Evolutionary conservation across 192 early-diverging fungal genomes (phyloP).

Genomic region (Podila horticola): DNA sequence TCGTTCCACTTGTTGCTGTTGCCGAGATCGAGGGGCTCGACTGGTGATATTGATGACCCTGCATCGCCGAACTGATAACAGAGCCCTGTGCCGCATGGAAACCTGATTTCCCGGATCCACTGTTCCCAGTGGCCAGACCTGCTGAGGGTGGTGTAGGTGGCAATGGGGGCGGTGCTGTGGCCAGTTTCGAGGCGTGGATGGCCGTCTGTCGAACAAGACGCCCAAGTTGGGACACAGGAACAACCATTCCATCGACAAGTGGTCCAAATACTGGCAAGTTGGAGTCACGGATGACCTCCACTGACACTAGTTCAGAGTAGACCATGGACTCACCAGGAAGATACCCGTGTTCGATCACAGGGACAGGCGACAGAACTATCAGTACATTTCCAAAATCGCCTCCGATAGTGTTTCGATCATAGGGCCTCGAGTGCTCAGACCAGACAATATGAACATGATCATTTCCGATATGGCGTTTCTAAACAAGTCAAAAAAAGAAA

Average conservation of each 20-base stretch:
- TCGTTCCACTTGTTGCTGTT: neutral
- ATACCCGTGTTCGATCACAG: conserved; percentile 46
- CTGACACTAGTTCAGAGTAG: conserved; percentile 53
- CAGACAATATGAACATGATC: conserved; percentile 99
- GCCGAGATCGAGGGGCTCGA: conserved; percentile 3
- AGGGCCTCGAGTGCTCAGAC: conserved; percentile 94
- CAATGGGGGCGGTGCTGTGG: conserved; percentile 40
- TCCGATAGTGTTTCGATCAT: conserved; percentile 88
- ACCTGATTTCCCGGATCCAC: neutral
- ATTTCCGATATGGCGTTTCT: conserved; percentile 98
- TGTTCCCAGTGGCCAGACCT: neutral
- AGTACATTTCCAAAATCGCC: conserved; percentile 98
- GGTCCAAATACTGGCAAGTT: conserved; percentile 89
- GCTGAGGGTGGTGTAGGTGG: conserved; percentile 39
- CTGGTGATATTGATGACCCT: conserved; percentile 27
- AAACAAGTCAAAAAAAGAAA: neutral
- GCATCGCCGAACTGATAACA: conserved; percentile 26
- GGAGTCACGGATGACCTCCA: conserved; percentile 57
- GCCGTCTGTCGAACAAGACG: conserved; percentile 85
- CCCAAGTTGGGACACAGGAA: conserved; percentile 78
- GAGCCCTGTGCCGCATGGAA: neutral
- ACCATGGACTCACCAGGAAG: neutral
- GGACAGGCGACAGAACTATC: conserved; percentile 88
- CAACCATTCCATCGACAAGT: conserved; percentile 80
- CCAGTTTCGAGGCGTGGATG: conserved; percentile 68